phyloP scores from a whole-genome alignment of 225 moss, liverwort and hornwort species.

The Pseudoscleropodium purum region DNA sequence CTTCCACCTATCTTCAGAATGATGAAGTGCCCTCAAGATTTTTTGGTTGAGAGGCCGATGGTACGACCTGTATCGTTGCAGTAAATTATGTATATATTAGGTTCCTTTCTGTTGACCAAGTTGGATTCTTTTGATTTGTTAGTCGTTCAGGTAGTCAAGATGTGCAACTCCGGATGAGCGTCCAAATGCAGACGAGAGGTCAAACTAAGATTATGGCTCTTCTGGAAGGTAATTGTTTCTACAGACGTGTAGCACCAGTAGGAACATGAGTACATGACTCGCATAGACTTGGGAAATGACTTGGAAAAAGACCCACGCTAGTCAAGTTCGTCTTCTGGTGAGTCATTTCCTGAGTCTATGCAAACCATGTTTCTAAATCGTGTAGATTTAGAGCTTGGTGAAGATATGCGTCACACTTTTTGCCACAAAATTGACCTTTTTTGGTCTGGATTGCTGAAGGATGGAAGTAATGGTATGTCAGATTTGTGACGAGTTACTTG shows the following conservation, averaged over 20 bases:
- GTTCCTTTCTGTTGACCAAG: neutral
- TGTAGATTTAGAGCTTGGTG: neutral
- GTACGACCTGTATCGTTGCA: neutral
- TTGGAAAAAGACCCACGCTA: neutral
- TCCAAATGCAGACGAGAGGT: neutral
- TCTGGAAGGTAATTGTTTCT: neutral
- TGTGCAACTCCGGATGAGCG: neutral
- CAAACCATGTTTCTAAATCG: no score
- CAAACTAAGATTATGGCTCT: neutral
- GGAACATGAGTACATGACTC: neutral
- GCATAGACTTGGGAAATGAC: neutral
- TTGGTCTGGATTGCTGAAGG: neutral
- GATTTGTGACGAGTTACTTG: neutral
- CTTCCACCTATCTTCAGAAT: neutral
- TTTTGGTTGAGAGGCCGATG: neutral
- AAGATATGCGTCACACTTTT: neutral
- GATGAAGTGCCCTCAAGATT: neutral
- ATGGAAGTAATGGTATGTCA: neutral
- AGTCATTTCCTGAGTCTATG: no score
- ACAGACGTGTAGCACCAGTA: neutral
- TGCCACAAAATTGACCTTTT: neutral
- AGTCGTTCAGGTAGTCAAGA: neutral
- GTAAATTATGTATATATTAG: neutral
- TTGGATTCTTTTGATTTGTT: neutral
- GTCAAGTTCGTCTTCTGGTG: no score